phyloP scores from a whole-genome alignment of 2,329 filamentous ascomycete species.

The Endothia cerciana region DNA sequence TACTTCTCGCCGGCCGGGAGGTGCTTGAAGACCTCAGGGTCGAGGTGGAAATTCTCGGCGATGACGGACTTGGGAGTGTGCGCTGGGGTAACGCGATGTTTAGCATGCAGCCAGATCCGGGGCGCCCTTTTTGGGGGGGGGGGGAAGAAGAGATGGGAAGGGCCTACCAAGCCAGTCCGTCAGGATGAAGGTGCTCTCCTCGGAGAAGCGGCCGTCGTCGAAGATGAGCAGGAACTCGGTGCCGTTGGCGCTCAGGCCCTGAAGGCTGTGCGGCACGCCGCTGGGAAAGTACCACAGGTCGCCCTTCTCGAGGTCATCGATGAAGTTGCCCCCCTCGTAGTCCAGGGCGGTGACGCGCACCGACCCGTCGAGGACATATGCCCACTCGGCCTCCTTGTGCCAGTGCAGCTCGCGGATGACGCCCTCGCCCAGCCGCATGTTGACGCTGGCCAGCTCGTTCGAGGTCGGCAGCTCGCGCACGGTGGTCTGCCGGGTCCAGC shows the following conservation, averaged over 20 bases:
- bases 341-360: slow-evolving; percentile 75
- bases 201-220: slow-evolving; percentile 55
- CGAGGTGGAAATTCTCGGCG: slow-evolving; percentile 75
- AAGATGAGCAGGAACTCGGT: slow-evolving; percentile 55
- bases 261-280: slow-evolving; percentile 76
- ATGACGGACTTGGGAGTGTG: slow-evolving; percentile 75
- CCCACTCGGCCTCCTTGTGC: slow-evolving; percentile 83
- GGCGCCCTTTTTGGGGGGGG: rapidly evolving
- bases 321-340: slow-evolving; percentile 75
- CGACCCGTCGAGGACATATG: slow-evolving; percentile 71
- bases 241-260: slow-evolving; percentile 68
- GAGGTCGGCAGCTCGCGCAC: slow-evolving; percentile 66
- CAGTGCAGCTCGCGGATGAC: slow-evolving; percentile 79
- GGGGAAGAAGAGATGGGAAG: slow-evolving; percentile 17
- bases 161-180: slow-evolving; percentile 70
- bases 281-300: slow-evolving; percentile 83
- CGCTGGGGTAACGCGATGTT: slow-evolving; percentile 44
- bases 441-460: slow-evolving; percentile 74
- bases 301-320: slow-evolving; percentile 76
- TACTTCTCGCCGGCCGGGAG: slow-evolving; percentile 72
- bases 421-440: slow-evolving; percentile 75
- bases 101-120: background rate
- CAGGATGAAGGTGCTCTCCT: slow-evolving; percentile 71
- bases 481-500: slow-evolving; percentile 78
- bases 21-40: slow-evolving; percentile 70